phyloP scores from a whole-genome alignment of 306 rosid species.

The Vicia faba region DNA sequence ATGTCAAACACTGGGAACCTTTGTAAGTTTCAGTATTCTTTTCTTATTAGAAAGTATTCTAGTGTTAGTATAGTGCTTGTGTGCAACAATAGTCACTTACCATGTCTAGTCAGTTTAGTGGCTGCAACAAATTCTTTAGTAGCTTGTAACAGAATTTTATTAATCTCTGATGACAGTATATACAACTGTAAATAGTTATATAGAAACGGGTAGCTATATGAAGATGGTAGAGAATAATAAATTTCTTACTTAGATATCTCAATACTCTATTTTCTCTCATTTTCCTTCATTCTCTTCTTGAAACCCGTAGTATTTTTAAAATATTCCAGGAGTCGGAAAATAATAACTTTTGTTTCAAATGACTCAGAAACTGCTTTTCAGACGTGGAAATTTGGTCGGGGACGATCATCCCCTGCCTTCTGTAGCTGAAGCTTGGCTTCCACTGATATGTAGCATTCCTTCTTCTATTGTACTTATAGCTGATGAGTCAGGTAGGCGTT shows the following conservation, averaged over 20 bases:
- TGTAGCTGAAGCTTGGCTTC: conserved; percentile 55
- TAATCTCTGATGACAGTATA: not conserved
- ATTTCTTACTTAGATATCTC: conserved; percentile 3
- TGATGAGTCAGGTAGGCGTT: conserved; percentile 73
- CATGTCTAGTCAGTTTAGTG: conserved; percentile 1
- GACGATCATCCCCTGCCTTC: conserved; percentile 86
- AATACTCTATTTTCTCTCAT: not conserved
- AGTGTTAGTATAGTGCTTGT: conserved; percentile 9
- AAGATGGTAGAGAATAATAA: conserved; percentile 15
- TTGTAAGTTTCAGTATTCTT: conserved; percentile 55
- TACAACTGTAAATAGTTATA: conserved; percentile 13
- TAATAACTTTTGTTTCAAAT: conserved; percentile 40
- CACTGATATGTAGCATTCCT: conserved; percentile 69
- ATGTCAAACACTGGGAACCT: conserved; percentile 72
- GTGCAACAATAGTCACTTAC: not conserved
- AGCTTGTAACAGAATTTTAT: not conserved
- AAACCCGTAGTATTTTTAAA: conserved; percentile 15
- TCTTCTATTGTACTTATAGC: conserved; percentile 71
- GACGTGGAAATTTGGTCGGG: conserved; percentile 85
- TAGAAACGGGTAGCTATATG: conserved; percentile 2
- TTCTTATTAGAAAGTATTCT: conserved; percentile 33
- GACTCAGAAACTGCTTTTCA: conserved; percentile 71
- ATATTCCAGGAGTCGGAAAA: conserved; percentile 11
- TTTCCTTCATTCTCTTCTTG: not conserved
- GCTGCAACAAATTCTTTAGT: conserved; percentile 6